Base-by-base conservation (phyloP, 192 early-diverging fungal genomes). In the Powellomyces hirtus region DNA sequence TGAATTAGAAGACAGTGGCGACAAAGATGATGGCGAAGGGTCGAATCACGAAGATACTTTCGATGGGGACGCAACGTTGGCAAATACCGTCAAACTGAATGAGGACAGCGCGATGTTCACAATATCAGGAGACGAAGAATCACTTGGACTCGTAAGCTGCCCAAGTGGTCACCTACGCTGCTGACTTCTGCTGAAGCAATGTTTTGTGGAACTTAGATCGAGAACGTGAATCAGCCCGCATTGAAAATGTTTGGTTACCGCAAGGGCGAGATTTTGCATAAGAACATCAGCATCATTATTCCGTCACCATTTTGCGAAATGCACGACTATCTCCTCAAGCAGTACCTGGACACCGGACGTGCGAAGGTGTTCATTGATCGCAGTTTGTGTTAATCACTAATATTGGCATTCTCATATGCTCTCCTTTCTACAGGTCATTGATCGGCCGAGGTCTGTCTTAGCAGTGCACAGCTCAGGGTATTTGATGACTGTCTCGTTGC, bases 281-380 rank as follows among this genome's bases (percentile, higher is more conserved):
- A 62, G 29, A 81, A 81, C 63, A 75, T 81, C 34, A 71, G 33
- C 26, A 71, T 36, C 2, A 77, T 81, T 40, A 31, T 81, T 37
- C 80, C 80, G 5, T 73, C 68, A 6, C 80, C 80, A 22, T 81
- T 81, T 56, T n/a, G 56, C n/a, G 80, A 81, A 51, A 29, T 68
- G 1, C 80, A 81, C 51, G 80, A 81, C 56, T 36, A 14, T 16
- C 68, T 74, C 35, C 46, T 81, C 10, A n/a, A 42, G 33, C 52
- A 62, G 27, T 81, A 81, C 65, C 66, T 81, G 2, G 76, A 81
- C 26, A 81, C 80, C 49, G 80, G 80, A 53, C 57, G 61, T 31
- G 73, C 76, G 27, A 81, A 79, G 74, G 78, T 77, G 44, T 55
- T 38, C 27, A 36, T 0, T 24, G 18, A 20, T 4, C 11, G n/a